A percentile compares a stretch with the other conserved stretches of the same genome.
phyloP scores from a whole-genome alignment of 23 red algal genomes.

The Gracilaria domingensis region DNA sequence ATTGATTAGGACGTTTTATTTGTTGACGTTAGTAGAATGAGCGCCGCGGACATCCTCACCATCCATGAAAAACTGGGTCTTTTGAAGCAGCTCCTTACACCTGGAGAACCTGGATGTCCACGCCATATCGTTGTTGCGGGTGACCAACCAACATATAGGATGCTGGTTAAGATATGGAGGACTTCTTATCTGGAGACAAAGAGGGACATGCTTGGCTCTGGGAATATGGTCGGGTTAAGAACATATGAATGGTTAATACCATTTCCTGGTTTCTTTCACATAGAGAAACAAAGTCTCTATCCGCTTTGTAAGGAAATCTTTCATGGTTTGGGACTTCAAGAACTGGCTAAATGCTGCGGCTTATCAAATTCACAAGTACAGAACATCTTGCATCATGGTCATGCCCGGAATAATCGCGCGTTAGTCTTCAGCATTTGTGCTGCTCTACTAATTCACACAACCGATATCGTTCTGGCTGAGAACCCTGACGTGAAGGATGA shows the following conservation, averaged over 20 bases:
- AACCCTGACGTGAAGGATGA: not conserved
- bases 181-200: slow-evolving; percentile 1
- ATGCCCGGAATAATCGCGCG: slow-evolving; percentile 26
- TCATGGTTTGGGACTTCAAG: not conserved
- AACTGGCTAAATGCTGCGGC: not conserved
- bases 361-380: not conserved
- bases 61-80: slow-evolving; percentile 22
- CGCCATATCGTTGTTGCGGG: not conserved
- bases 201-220: too few species aligned
- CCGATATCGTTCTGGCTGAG: not conserved
- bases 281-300: slow-evolving; percentile 44
- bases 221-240: too few species aligned
- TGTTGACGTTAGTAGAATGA: slow-evolving; percentile 26
- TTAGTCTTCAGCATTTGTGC: slow-evolving; percentile 7
- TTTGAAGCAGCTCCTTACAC: not conserved
- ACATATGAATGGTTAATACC: slow-evolving; percentile 15
- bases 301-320: slow-evolving; percentile 30
- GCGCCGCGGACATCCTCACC: slow-evolving; percentile 24
- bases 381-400: not conserved
- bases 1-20: slow-evolving; percentile 18
- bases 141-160: slow-evolving; percentile 41
- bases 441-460: not conserved
- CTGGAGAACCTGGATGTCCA: not conserved
- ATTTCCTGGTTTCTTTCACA: slow-evolving; percentile 12
- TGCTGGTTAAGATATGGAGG: slow-evolving; percentile 12